Evolutionary conservation across 495 filamentous ascomycete species (phyloP), one percentile per base, ranked within the genome.

Genomic region (Podospora fimiseda): DNA sequence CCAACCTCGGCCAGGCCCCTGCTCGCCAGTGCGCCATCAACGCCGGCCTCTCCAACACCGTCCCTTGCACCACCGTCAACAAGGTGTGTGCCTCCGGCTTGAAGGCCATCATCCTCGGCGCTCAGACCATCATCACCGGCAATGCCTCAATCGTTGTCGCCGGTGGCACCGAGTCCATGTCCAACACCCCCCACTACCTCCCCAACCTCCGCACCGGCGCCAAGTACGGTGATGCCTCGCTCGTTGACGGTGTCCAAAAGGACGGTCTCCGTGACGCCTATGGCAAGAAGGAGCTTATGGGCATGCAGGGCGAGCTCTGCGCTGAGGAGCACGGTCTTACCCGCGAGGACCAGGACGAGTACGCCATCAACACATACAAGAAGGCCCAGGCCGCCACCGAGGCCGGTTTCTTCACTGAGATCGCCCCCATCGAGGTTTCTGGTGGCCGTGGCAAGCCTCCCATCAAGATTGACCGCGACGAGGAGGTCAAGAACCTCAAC

Each of bases 401-500:
- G 62, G 78, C 73, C 36, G 92, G 92, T 49, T 65, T 80, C 52
- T 95, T 97, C 73, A 77, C 78, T 33, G 93, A 98, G 70, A 98
- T 98, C 68, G 82, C 85, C 2, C 90, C 93, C 37, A 80, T 98
- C 62, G 86, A 93, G 67, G 84, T 98, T 50, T 80, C 83, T 33
- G 90, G 88, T 22, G 89, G 86, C 62, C 83, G 90, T 48, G 90
- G 90, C 60, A 98, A 97, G 80, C 90, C 92, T 49, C 76, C 80
- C 46, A 80, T 91, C 51, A 80, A 79, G 36, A 75, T 98, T 42
- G 84, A 89, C 53, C 81, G 83, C 54, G 93, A 98, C 67, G 93
- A 98, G 56, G 94, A 98, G 74, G 87, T 90, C 49, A 92, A 92
- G 75, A 97, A 96, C 72, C 88, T 98, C 58, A 98, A 98, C 75